These are phyloP conservation scores for Trichoderma sp. DNA, from an alignment of 2,329 filamentous ascomycete genomes.

Conservation along the genomic window DNA sequence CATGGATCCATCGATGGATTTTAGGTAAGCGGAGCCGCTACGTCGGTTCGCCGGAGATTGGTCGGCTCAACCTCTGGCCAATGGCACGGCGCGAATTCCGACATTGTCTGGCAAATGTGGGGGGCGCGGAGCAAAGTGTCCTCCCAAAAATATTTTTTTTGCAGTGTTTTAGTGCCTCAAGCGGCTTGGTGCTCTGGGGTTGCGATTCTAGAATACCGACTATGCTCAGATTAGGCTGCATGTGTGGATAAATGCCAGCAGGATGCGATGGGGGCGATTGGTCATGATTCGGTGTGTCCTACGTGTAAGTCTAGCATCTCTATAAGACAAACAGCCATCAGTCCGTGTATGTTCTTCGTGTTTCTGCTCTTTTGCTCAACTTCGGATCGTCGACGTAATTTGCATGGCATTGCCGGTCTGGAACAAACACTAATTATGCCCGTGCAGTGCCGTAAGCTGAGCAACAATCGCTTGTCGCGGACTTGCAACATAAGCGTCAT, in stretches of 20 bases:
- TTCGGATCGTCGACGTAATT: too few relatives aligned
- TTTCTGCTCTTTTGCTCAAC: neutral
- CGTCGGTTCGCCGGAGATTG: conserved; percentile 17
- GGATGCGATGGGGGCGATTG: neutral
- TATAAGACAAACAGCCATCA: too few relatives aligned
- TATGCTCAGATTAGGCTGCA: neutral
- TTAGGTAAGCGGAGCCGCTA: neutral
- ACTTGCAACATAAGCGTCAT: neutral
- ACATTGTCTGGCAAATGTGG: neutral
- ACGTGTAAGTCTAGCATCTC: neutral
- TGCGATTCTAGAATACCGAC: neutral
- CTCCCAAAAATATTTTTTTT: neutral
- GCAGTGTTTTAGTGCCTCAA: neutral
- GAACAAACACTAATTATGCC: neutral
- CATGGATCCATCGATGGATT: neutral
- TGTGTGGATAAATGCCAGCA: neutral
- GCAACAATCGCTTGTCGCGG: neutral
- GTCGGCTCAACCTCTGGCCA: neutral
- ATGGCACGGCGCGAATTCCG: neutral
- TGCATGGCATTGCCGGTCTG: too few relatives aligned
- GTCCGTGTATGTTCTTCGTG: neutral
- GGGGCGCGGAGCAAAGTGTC: conserved; percentile 12
- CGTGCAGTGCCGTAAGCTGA: neutral
- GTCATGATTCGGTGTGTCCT: neutral
- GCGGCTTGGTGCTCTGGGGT: neutral